These are phyloP conservation scores for Dryas drummondii DNA, from an alignment of 306 rosid species.

Conservation along the genomic window DNA sequence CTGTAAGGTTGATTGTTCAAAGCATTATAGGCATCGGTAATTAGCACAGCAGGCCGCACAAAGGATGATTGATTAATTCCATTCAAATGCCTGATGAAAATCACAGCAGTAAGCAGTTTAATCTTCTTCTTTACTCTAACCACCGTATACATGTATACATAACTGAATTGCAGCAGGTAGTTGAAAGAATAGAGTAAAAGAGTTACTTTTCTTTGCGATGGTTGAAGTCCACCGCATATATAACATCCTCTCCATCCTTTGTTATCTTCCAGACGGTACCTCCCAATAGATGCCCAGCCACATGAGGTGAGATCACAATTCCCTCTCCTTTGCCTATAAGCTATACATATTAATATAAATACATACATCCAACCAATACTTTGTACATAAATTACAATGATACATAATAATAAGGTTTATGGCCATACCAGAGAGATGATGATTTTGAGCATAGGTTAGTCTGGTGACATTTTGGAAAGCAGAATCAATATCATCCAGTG, in stretches of 20 bases:
- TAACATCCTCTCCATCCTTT: slow-evolving; percentile 94
- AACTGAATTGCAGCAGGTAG: slow-evolving; percentile 7
- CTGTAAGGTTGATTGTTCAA: slow-evolving; percentile 92
- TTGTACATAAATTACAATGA: background rate
- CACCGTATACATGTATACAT: background rate
- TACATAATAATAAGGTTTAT: background rate
- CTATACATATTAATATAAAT: background rate
- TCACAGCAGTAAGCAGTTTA: slow-evolving; percentile 38
- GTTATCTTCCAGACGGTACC: slow-evolving; percentile 95
- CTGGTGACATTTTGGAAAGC: slow-evolving; percentile 84
- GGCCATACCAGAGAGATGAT: slow-evolving; percentile 73
- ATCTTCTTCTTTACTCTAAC: background rate
- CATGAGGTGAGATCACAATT: slow-evolving; percentile 90
- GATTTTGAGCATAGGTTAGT: slow-evolving; percentile 91
- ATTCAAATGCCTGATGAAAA: slow-evolving; percentile 83
- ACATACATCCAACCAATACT: background rate
- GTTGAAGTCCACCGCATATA: slow-evolving; percentile 96
- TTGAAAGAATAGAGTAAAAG: background rate
- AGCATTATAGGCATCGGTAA: slow-evolving; percentile 98
- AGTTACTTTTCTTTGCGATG: slow-evolving; percentile 86
- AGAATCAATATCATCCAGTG: slow-evolving; percentile 87
- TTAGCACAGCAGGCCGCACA: slow-evolving; percentile 93
- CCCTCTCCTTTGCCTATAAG: slow-evolving; percentile 87
- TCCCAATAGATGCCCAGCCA: slow-evolving; percentile 96
- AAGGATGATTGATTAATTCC: slow-evolving; percentile 83